Evolutionary conservation across 225 moss, liverwort and hornwort genomes (phyloP), one percentile per base, ranked within the genome.

Genomic region (Ulota crispa): DNA sequence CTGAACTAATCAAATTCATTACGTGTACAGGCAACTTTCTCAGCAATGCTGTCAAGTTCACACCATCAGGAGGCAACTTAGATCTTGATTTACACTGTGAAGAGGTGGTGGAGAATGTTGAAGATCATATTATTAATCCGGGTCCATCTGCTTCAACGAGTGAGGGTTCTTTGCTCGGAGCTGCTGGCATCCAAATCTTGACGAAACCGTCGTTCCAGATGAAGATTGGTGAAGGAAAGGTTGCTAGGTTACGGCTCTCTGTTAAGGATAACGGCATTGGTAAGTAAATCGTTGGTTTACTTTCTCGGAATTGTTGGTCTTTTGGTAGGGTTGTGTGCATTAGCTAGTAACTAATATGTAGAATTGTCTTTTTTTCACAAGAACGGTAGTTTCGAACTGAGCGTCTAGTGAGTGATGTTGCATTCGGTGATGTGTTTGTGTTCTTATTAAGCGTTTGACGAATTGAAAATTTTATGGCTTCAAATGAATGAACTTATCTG

Each of bases 221-320:
- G 59, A 94, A 83, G 79, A n/a, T 28, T 59, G 85, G 85, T 1
- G 61, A 78, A 39, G 78, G 81, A 8, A 91, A 92, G 75, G 88
- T 92, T 66, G 94, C 94, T n/a, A 92, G 87, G 78, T 57, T 94
- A 21, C 82, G 88, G 23, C 86, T 94, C 7, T 94, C 94, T 60
- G 94, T 94, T 34, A 92, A 88, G 83, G 94, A 94, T 43, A 91
- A 89, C 36, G 94, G 94, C 80, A 88, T 94, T 8, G 94, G 94
- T 94, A 76, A 82, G 88, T 70, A 24, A 16, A 1, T 4, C 0
- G 1, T 42, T 6, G 7, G 34, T 64, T 55, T 0, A 15, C 4
- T 9, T 27, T 5, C 56, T 23, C 10, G 41, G 13, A 1, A 20
- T 0, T 37, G 5, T 1, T 10, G 13, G 21, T 36, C 1, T 26